Evolutionary conservation across 768 basidiomycete genomes (phyloP).

Genomic region (Mrakia blollopis): DNA sequence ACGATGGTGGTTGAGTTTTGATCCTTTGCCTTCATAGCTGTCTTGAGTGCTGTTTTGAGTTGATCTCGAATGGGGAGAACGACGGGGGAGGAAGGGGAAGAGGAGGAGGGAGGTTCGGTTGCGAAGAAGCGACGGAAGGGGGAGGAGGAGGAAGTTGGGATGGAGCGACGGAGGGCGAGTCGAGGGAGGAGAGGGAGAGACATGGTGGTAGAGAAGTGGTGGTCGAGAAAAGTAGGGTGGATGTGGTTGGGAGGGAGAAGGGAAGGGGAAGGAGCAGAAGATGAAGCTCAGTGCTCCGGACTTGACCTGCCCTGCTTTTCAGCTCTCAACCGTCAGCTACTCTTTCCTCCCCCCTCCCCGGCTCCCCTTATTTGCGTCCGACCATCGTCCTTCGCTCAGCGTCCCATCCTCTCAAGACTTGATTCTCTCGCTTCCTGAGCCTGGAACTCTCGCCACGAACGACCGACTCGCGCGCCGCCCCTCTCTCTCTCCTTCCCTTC

Average conservation of each 20-base stretch:
- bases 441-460: neutral
- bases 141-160: neutral
- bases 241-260: neutral
- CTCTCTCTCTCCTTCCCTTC: neutral
- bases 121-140: neutral
- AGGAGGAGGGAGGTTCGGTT: neutral
- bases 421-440: too few relatives aligned
- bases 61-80: slow-evolving; percentile 22
- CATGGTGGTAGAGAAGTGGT: neutral
- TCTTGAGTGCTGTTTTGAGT: slow-evolving; percentile 31
- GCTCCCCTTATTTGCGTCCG: too few relatives aligned
- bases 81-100: slow-evolving; percentile 1
- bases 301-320: too few relatives aligned
- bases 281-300: neutral
- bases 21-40: slow-evolving; percentile 27
- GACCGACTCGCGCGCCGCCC: neutral
- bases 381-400: too few relatives aligned
- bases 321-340: neutral
- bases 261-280: neutral
- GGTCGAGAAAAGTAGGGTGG: neutral
- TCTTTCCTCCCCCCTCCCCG: neutral
- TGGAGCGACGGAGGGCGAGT: neutral
- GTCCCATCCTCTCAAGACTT: too few relatives aligned
- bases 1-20: slow-evolving; percentile 18
- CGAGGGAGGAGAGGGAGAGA: slow-evolving; percentile 1